phyloP scores from a whole-genome alignment of 768 basidiomycete genomes.

The Russula compacta region DNA sequence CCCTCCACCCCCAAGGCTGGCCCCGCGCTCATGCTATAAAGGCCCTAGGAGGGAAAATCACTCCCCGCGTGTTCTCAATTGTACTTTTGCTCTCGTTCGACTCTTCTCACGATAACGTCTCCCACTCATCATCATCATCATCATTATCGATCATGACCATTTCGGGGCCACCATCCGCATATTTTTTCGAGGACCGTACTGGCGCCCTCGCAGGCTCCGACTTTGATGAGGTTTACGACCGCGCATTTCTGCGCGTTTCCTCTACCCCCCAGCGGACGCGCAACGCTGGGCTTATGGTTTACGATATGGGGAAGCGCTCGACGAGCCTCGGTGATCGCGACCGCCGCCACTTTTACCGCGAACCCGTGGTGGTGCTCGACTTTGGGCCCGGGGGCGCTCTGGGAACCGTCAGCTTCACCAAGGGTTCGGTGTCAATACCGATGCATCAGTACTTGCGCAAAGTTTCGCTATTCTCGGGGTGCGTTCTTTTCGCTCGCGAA shows the following conservation, averaged over 20 bases:
- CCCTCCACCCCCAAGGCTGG: neutral
- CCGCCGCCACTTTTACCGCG: slow-evolving; percentile 40
- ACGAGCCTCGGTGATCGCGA: slow-evolving; percentile 45
- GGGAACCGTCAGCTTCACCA: slow-evolving; percentile 49
- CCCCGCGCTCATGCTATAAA: slow-evolving; percentile 7
- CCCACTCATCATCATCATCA: too few species aligned
- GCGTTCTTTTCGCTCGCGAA: slow-evolving; percentile 23
- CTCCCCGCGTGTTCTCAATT: neutral
- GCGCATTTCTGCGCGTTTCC: slow-evolving; percentile 56
- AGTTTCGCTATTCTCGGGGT: slow-evolving; percentile 59
- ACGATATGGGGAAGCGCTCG: slow-evolving; percentile 57
- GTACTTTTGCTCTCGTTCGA: neutral
- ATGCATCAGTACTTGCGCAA: slow-evolving; percentile 61
- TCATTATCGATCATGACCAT: slow-evolving; percentile 21
- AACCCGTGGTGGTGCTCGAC: slow-evolving; percentile 50
- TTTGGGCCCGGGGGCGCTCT: slow-evolving; percentile 50
- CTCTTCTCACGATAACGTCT: neutral
- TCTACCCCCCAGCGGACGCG: slow-evolving; percentile 32
- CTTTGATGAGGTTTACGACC: slow-evolving; percentile 74
- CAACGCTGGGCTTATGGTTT: slow-evolving; percentile 40
- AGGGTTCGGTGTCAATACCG: slow-evolving; percentile 37
- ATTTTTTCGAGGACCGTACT: slow-evolving; percentile 61
- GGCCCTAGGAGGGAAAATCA: neutral
- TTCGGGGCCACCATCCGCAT: slow-evolving; percentile 26
- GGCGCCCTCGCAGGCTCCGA: slow-evolving; percentile 46